Percentiles rank a stretch among this genome's conserved stretches.
Evolutionary conservation across 345 rosid species (phyloP).

Genomic region (Eucalyptus sp.): DNA sequence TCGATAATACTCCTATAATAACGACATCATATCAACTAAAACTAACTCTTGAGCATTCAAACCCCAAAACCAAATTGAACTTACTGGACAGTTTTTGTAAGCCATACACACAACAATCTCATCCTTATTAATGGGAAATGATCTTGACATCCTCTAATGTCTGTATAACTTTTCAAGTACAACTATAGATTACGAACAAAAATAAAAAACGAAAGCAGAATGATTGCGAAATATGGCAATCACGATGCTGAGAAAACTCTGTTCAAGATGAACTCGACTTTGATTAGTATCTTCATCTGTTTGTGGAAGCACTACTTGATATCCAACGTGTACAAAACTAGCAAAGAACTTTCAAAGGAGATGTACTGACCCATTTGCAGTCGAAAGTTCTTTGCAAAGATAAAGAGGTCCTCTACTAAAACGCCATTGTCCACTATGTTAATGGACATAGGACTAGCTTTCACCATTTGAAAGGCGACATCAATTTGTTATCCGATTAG

Average conservation of each 20-base stretch:
- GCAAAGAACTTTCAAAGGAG: background rate
- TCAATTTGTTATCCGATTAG: background rate
- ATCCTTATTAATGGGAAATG: background rate
- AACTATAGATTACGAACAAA: background rate
- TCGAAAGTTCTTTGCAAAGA: background rate
- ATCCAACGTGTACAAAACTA: background rate
- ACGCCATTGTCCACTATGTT: background rate
- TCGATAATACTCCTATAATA: background rate
- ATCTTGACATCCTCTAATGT: background rate
- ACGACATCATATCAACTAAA: background rate
- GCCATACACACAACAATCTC: background rate
- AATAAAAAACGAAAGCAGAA: background rate
- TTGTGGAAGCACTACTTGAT: background rate
- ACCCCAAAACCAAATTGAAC: background rate
- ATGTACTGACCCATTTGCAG: background rate
- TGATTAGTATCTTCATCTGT: background rate
- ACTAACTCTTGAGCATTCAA: background rate
- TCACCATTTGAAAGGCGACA: background rate
- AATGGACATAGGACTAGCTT: background rate
- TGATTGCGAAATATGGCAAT: background rate
- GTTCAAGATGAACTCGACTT: background rate
- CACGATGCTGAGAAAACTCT: background rate
- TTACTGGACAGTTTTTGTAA: background rate
- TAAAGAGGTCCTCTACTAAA: background rate
- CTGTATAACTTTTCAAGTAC: background rate